These are phyloP conservation scores for Torrubiella hemipterigena DNA, from an alignment of 2,329 filamentous ascomycete genomes.

Conservation along the genomic window DNA sequence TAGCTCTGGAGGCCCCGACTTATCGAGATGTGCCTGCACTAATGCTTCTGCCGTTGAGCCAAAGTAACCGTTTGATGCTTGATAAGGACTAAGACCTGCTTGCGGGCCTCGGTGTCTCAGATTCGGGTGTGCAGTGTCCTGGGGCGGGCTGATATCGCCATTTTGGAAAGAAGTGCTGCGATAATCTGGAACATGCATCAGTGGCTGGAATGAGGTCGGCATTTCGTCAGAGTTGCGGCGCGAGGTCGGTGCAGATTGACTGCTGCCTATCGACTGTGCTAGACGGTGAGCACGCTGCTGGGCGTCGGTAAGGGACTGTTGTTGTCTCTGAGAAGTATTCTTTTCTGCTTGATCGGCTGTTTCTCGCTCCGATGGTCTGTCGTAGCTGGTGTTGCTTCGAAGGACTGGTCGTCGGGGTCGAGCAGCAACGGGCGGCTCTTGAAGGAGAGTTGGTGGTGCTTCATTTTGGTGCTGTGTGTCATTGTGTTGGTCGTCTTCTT, in stretches of 20 bases:
- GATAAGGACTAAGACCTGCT: no score
- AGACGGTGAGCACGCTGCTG: constrained; percentile 24
- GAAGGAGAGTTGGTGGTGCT: neutral
- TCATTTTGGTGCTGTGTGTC: no score
- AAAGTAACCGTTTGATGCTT: no score
- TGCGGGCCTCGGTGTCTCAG: constrained; percentile 14
- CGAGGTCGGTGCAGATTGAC: constrained; percentile 23
- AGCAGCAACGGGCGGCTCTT: constrained; percentile 1
- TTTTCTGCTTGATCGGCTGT: constrained; percentile 26
- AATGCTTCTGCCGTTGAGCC: no score
- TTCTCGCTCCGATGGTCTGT: constrained; percentile 25
- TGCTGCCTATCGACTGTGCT: constrained; percentile 25
- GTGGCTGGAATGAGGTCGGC: constrained; percentile 18
- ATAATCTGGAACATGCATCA: constrained; percentile 19
- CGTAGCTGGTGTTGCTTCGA: constrained; percentile 30
- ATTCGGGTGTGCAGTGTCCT: no score
- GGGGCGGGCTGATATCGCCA: constrained; percentile 9
- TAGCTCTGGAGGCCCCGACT: no score
- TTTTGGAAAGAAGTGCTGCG: no score
- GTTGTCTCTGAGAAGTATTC: constrained; percentile 21
- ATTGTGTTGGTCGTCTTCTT: constrained; percentile 14
- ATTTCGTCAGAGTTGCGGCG: constrained; percentile 21
- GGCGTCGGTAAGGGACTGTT: constrained; percentile 27
- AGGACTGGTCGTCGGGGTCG: constrained; percentile 17
- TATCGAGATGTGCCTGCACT: no score